phyloP scores from a whole-genome alignment of 1,284 basidiomycete species.

The Irpex sp. region DNA sequence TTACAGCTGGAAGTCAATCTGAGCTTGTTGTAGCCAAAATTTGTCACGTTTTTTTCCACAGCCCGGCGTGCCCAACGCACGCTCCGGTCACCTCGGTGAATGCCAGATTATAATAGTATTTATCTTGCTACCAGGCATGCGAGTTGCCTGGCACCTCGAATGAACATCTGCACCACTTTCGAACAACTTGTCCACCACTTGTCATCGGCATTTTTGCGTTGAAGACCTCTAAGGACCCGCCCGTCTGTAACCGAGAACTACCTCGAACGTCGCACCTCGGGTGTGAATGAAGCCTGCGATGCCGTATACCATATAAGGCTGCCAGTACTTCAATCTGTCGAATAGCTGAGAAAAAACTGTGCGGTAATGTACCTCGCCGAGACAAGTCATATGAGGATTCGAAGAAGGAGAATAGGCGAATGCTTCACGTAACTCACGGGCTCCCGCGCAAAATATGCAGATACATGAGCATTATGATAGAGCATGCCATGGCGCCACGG shows the following conservation, averaged over 20 bases:
- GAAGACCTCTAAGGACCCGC: background rate
- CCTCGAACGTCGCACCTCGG: slow-evolving; percentile 7
- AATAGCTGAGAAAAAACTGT: slow-evolving; percentile 10
- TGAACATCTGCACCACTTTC: background rate
- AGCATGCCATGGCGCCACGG: background rate
- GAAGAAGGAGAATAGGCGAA: slow-evolving; percentile 5
- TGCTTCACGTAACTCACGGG: slow-evolving; percentile 11
- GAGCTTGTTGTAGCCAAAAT: too few species aligned
- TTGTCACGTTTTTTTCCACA: background rate
- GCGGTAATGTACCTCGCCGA: slow-evolving; percentile 13
- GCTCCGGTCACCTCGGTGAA: background rate
- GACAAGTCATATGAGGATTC: slow-evolving; percentile 10
- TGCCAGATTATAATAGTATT: background rate
- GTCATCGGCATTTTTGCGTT: background rate
- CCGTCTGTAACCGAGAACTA: slow-evolving; percentile 1
- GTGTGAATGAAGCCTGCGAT: slow-evolving; percentile 11
- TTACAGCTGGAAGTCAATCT: too few species aligned
- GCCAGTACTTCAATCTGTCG: background rate
- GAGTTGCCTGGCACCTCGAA: background rate
- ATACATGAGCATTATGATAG: slow-evolving; percentile 1
- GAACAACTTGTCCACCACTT: background rate
- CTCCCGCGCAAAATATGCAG: slow-evolving; percentile 6
- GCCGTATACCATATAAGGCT: slow-evolving; percentile 8
- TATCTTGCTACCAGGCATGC: background rate
- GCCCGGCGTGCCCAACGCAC: background rate